phyloP scores from a whole-genome alignment of 768 basidiomycete genomes.

The Calvatia gigantea region DNA sequence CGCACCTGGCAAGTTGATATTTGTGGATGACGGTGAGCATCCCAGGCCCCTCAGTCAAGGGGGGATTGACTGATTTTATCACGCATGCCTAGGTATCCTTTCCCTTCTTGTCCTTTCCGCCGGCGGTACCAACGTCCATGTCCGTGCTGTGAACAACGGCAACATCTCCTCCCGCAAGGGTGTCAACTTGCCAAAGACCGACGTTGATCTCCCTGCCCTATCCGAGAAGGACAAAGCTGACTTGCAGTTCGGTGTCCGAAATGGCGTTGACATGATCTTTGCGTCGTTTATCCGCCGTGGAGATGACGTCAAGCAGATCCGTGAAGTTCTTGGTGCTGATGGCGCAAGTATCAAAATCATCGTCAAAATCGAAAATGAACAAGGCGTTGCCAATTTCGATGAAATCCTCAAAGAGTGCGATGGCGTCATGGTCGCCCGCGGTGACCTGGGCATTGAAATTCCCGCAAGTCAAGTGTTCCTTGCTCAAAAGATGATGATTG shows the following conservation, averaged over 20 bases:
- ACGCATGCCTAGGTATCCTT: conserved; percentile 46
- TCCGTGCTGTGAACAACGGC: conserved; percentile 89
- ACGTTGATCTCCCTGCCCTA: conserved; percentile 95
- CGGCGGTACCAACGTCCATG: conserved; percentile 76
- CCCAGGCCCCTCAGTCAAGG: no score
- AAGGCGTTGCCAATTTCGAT: conserved; percentile 98
- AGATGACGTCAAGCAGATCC: conserved; percentile 92
- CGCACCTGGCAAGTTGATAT: conserved; percentile 94
- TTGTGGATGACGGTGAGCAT: conserved; percentile 87
- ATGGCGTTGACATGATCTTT: conserved; percentile 98
- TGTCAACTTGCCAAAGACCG: conserved; percentile 97
- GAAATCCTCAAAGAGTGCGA: conserved; percentile 94
- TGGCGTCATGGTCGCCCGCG: conserved; percentile 99
- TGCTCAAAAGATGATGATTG: conserved; percentile 99
- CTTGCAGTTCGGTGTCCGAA: conserved; percentile 91
- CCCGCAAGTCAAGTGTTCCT: conserved; percentile 99
- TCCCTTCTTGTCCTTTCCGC: conserved; percentile 90
- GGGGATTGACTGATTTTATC: not conserved
- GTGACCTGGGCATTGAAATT: conserved; percentile 99
- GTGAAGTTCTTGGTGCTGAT: conserved; percentile 88
- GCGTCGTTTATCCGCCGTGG: conserved; percentile 98
- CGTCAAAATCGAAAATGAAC: conserved; percentile 99
- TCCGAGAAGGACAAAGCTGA: conserved; percentile 99
- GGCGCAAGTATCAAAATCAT: conserved; percentile 98
- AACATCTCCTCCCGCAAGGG: conserved; percentile 95